phyloP scores from a whole-genome alignment of 106 monocot genomes.

The Xerophyta viscosa region DNA sequence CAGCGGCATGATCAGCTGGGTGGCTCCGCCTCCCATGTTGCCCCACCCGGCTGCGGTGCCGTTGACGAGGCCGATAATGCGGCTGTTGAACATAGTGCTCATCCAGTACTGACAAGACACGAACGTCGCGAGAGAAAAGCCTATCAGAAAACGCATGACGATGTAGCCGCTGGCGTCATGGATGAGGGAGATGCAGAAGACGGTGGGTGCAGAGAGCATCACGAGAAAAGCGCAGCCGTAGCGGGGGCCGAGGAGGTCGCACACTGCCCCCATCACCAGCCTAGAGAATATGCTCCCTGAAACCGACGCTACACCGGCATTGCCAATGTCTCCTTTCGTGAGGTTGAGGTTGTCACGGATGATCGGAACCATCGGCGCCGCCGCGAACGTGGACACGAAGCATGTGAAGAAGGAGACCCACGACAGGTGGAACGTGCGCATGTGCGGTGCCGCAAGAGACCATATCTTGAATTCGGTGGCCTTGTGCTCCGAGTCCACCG shows the following conservation, averaged over 20 bases:
- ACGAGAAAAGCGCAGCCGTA: constrained; percentile 60
- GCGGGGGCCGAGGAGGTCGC: constrained; percentile 64
- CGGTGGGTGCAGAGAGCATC: constrained; percentile 59
- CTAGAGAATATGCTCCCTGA: constrained; percentile 70
- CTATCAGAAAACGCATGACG: constrained; percentile 58
- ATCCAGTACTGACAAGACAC: constrained; percentile 89
- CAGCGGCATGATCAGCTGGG: constrained; percentile 72
- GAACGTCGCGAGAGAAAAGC: constrained; percentile 81
- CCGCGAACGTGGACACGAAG: constrained; percentile 78
- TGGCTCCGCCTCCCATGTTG: constrained; percentile 86
- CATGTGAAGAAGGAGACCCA: constrained; percentile 86
- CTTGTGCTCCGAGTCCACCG: constrained; percentile 78
- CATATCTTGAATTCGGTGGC: constrained; percentile 41
- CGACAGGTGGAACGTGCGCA: constrained; percentile 81
- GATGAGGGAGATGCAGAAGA: constrained; percentile 66
- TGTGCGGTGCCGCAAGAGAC: constrained; percentile 59
- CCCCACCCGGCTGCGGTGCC: constrained; percentile 85
- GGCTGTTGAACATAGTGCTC: constrained; percentile 85
- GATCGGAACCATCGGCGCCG: constrained; percentile 70
- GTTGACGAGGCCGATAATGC: constrained; percentile 62
- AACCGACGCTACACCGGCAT: constrained; percentile 77
- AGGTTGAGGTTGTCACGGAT: constrained; percentile 79
- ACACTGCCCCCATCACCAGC: constrained; percentile 70
- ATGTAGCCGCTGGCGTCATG: constrained; percentile 41
- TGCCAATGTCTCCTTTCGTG: constrained; percentile 55